Evolutionary conservation across 345 rosid genomes (phyloP).

Genomic region (Zanthoxylum bungeanum): DNA sequence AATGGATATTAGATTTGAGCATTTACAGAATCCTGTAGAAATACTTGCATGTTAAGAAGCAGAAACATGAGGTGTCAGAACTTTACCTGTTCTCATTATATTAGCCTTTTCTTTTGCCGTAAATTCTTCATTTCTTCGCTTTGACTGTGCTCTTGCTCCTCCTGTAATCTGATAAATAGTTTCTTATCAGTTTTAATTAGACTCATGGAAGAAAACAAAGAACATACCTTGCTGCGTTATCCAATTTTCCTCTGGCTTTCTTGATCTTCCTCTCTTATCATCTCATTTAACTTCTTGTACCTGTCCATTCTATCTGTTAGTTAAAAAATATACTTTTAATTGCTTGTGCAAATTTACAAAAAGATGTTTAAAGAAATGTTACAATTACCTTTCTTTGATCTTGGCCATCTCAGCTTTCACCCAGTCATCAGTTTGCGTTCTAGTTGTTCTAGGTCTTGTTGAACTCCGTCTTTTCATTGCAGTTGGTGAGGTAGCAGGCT

Average conservation of each 20-base stretch:
- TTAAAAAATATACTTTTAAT: constrained; percentile 7
- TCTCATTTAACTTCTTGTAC: constrained; percentile 39
- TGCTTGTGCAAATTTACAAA: too few species aligned
- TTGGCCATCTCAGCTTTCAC: constrained; percentile 48
- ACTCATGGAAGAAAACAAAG: neutral
- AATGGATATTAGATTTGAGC: neutral
- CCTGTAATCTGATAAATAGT: constrained; percentile 39
- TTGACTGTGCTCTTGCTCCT: constrained; percentile 59
- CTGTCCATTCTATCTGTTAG: constrained; percentile 36
- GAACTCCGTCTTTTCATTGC: too few species aligned
- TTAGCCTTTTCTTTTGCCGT: constrained; percentile 68
- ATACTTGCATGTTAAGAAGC: constrained; percentile 31
- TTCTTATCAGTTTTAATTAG: constrained; percentile 17
- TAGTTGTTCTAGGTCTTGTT: constrained; percentile 16
- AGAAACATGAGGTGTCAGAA: constrained; percentile 46
- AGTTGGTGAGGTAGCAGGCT: too few species aligned
- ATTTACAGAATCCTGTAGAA: too few species aligned
- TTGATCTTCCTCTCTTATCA: constrained; percentile 49
- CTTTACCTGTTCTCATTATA: constrained; percentile 45
- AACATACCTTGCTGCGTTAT: constrained; percentile 55
- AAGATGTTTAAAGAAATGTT: neutral
- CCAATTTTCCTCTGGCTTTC: constrained; percentile 47
- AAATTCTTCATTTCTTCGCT: constrained; percentile 43
- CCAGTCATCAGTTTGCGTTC: constrained; percentile 52
- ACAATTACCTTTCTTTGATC: constrained; percentile 42